Percentiles rank a stretch among this genome's conserved stretches.
Evolutionary conservation across 345 rosid genomes (phyloP).

Genomic region (Reutealis trisperma): DNA sequence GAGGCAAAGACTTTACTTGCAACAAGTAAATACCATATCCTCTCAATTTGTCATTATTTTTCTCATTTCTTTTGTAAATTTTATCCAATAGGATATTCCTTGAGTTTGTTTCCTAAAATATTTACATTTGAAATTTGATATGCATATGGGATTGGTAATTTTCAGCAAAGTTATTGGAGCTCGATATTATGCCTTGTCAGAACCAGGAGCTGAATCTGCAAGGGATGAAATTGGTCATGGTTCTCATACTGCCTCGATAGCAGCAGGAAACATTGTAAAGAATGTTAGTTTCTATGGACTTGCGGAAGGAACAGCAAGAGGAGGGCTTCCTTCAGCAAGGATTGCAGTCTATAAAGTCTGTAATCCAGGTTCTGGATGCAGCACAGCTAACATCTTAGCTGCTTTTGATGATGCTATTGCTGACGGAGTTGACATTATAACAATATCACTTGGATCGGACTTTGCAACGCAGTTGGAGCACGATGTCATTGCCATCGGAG

Average conservation of each 20-base stretch:
- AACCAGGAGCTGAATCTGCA: background rate
- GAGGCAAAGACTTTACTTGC: slow-evolving; percentile 47
- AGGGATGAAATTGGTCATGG: slow-evolving; percentile 47
- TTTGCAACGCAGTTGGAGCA: rapidly evolving
- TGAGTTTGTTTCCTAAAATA: too few relatives aligned
- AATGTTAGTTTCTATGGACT: slow-evolving; percentile 47
- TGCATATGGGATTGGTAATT: too few relatives aligned
- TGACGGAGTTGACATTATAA: slow-evolving; percentile 55
- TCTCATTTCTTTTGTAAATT: too few relatives aligned
- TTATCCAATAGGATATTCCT: too few relatives aligned
- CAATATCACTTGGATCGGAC: slow-evolving; percentile 26
- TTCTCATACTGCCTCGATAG: slow-evolving; percentile 65
- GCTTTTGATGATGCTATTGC: slow-evolving; percentile 72
- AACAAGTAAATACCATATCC: slow-evolving; percentile 41
- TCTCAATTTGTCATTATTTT: too few relatives aligned
- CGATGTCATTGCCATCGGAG: slow-evolving; percentile 31
- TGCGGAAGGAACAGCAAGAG: slow-evolving; percentile 56
- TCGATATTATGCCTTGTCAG: slow-evolving; percentile 25
- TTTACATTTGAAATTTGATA: slow-evolving; percentile 13
- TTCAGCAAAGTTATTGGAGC: slow-evolving; percentile 53
- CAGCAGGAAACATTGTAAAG: slow-evolving; percentile 52
- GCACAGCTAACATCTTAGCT: slow-evolving; percentile 26
- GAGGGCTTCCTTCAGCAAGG: slow-evolving; percentile 61
- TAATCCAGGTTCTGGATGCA: background rate
- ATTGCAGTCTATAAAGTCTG: slow-evolving; percentile 55